Percentiles rank a stretch among this genome's conserved stretches.
Conservation (phyloP, 495 filamentous ascomycete species). For the Penicillium dipodomyicola region DNA sequence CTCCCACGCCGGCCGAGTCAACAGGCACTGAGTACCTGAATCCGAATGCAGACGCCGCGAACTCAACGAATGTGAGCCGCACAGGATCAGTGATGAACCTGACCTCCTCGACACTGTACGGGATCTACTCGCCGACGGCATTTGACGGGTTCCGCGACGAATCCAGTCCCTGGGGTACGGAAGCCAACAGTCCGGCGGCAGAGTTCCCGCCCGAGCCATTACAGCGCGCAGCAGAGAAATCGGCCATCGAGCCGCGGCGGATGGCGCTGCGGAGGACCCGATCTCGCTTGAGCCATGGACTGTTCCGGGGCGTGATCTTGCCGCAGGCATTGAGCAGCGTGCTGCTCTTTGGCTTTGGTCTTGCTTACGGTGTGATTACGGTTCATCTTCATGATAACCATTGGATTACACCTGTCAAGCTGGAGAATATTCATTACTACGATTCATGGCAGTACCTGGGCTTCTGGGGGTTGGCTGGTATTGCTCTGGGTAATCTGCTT, state of each 20-base stretch:
- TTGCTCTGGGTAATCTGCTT: constrained; percentile 71
- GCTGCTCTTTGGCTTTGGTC: constrained; percentile 76
- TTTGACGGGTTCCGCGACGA: constrained; percentile 53
- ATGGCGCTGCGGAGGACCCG: constrained; percentile 35
- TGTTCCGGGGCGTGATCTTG: constrained; percentile 46
- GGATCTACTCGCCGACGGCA: constrained; percentile 77
- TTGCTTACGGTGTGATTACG: constrained; percentile 81
- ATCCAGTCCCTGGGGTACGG: constrained; percentile 66
- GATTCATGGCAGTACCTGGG: constrained; percentile 67
- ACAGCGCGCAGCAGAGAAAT: constrained; percentile 27
- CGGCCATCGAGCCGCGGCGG: constrained; percentile 31
- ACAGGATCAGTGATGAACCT: constrained; percentile 81
- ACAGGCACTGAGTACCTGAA: constrained; percentile 35
- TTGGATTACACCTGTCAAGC: constrained; percentile 61
- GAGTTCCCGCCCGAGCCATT: constrained; percentile 28
- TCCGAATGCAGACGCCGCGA: constrained; percentile 28
- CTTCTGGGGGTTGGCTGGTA: constrained; percentile 79
- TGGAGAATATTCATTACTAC: constrained; percentile 54
- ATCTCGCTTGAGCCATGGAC: constrained; percentile 41
- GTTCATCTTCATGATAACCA: constrained; percentile 75
- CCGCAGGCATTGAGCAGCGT: constrained; percentile 53
- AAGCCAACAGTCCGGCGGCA: constrained; percentile 57
- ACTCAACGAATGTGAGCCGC: constrained; percentile 48
- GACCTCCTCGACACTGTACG: constrained; percentile 82
- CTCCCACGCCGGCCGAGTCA: constrained; percentile 45